Percentiles rank a stretch among this genome's conserved stretches.
phyloP scores from a whole-genome alignment of 2,329 filamentous ascomycete genomes.

The Saccharata proteae region DNA sequence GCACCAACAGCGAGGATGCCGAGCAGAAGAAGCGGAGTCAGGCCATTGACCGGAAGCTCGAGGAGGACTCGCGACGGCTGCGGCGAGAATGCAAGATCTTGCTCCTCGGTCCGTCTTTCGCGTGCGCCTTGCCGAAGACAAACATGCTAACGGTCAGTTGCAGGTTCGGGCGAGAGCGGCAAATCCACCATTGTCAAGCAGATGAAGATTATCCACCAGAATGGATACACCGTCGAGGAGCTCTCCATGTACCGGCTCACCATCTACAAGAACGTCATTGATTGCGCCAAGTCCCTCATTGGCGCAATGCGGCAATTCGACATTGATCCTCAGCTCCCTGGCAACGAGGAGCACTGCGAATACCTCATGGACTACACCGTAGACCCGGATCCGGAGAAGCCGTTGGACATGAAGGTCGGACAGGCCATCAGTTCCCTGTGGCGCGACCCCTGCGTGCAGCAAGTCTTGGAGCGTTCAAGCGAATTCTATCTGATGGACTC shows the following conservation, averaged over 20 bases:
- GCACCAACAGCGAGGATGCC: slow-evolving; percentile 70
- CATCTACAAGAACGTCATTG: slow-evolving; percentile 95
- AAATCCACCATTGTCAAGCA: slow-evolving; percentile 99
- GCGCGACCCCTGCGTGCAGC: slow-evolving; percentile 74
- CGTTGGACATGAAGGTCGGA: slow-evolving; percentile 70
- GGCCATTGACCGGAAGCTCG: slow-evolving; percentile 83
- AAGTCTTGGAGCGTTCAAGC: slow-evolving; percentile 82
- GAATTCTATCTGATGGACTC: slow-evolving; percentile 99
- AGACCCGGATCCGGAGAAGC: slow-evolving; percentile 77
- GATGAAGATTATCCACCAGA: slow-evolving; percentile 99
- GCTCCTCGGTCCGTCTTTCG: slow-evolving; percentile 55
- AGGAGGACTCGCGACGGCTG: slow-evolving; percentile 87
- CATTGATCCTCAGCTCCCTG: slow-evolving; percentile 61
- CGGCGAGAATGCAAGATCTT: slow-evolving; percentile 98
- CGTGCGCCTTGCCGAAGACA: slow-evolving; percentile 4
- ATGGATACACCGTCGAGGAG: slow-evolving; percentile 92
- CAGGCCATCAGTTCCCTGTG: slow-evolving; percentile 77
- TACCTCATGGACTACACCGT: slow-evolving; percentile 81
- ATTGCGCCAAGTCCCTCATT: slow-evolving; percentile 90
- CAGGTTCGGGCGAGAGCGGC: slow-evolving; percentile 94
- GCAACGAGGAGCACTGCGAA: slow-evolving; percentile 61
- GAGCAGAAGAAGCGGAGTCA: slow-evolving; percentile 96
- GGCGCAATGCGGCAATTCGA: slow-evolving; percentile 85
- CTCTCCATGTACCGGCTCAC: slow-evolving; percentile 88
- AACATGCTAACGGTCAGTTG: slow-evolving; percentile 17